These are phyloP conservation scores for Ceratobasidium sp. DNA, from an alignment of 1,284 basidiomycete species.

Conservation along the genomic window DNA sequence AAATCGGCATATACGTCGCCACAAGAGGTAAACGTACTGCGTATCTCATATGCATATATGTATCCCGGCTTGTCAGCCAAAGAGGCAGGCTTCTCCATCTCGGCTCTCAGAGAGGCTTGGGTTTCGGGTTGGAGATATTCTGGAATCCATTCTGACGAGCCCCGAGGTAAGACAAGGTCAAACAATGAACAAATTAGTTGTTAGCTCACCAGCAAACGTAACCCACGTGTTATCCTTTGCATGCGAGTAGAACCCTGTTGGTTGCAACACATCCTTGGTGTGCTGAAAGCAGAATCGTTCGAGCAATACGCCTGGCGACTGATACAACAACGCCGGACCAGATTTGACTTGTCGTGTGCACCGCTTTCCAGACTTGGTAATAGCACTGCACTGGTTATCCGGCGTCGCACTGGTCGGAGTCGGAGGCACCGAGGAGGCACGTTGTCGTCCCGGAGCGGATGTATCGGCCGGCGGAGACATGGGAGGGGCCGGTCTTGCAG, in stretches of 20 bases:
- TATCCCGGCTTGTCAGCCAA: constrained; percentile 68
- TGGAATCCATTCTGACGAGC: constrained; percentile 69
- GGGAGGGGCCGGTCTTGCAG: constrained; percentile 11
- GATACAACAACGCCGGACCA: constrained; percentile 53
- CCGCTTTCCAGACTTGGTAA: constrained; percentile 67
- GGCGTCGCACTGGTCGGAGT: background rate
- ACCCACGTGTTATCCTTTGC: constrained; percentile 60
- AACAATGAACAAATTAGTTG: too few species aligned
- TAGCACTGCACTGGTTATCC: constrained; percentile 62
- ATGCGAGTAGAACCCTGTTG: constrained; percentile 64
- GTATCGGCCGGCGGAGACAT: background rate
- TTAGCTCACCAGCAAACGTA: constrained; percentile 63
- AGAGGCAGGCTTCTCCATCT: constrained; percentile 74
- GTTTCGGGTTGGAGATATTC: constrained; percentile 67
- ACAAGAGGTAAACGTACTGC: constrained; percentile 55
- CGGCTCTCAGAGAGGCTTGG: constrained; percentile 65
- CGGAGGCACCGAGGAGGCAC: constrained; percentile 19
- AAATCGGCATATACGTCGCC: background rate
- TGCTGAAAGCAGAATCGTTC: constrained; percentile 73
- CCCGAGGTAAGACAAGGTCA: background rate
- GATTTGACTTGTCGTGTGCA: constrained; percentile 68
- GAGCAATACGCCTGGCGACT: constrained; percentile 51
- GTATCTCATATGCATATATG: constrained; percentile 79
- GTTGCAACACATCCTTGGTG: constrained; percentile 60
- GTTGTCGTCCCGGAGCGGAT: background rate